Evolutionary conservation across 495 filamentous ascomycete genomes (phyloP).

Genomic region (Annulohypoxylon nitens): DNA sequence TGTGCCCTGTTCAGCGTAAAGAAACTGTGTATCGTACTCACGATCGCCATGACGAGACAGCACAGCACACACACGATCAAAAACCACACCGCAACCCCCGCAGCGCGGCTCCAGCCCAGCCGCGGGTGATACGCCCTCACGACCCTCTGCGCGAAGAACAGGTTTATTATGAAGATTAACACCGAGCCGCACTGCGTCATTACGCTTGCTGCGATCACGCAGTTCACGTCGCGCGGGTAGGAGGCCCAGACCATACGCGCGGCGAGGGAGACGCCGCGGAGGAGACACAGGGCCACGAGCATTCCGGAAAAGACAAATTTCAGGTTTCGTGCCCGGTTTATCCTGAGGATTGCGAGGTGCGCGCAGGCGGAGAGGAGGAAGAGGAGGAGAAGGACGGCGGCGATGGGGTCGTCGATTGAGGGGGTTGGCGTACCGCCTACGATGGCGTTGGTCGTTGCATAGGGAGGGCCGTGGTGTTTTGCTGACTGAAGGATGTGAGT

Average conservation of each 20-base stretch:
- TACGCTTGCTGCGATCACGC: slow-evolving; percentile 79
- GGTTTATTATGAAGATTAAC: slow-evolving; percentile 83
- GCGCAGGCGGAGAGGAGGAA: slow-evolving; percentile 69
- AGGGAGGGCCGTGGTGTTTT: slow-evolving; percentile 51
- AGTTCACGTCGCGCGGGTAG: slow-evolving; percentile 58
- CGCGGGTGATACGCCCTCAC: slow-evolving; percentile 78
- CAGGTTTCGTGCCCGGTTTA: slow-evolving; percentile 69
- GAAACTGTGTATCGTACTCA: slow-evolving; percentile 71
- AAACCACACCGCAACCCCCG: slow-evolving; percentile 64
- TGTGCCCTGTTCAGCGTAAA: slow-evolving; percentile 69
- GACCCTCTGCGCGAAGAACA: slow-evolving; percentile 83
- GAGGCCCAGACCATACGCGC: slow-evolving; percentile 74
- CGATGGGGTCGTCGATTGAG: slow-evolving; percentile 73
- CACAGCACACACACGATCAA: slow-evolving; percentile 72
- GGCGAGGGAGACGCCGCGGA: slow-evolving; percentile 72
- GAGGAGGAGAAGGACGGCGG: slow-evolving; percentile 72
- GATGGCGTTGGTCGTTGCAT: slow-evolving; percentile 56
- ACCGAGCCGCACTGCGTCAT: slow-evolving; percentile 83
- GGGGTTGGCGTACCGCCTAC: slow-evolving; percentile 71
- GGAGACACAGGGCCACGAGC: slow-evolving; percentile 83
- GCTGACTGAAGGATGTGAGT: not conserved
- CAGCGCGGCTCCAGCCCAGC: slow-evolving; percentile 72
- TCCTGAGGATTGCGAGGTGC: slow-evolving; percentile 75
- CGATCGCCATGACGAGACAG: slow-evolving; percentile 78
- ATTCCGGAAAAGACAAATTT: slow-evolving; percentile 79